Conservation (phyloP, 345 rosid species). For the Melaleuca quinquenervia region DNA sequence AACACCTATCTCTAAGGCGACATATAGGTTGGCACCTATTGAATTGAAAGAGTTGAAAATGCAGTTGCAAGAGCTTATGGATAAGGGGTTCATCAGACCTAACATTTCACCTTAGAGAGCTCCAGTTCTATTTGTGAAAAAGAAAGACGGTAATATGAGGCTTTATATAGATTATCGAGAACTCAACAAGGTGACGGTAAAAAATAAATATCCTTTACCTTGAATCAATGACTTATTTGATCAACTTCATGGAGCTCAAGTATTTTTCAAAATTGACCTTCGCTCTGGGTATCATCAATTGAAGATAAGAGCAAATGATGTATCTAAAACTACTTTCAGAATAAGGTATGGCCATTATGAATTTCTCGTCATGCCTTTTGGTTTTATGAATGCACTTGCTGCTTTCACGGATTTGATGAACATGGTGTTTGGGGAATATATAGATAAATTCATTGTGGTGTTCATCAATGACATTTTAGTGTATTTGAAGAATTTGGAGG, state of each 20-base stretch:
- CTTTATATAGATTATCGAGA: background rate
- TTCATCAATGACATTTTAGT: too few species aligned
- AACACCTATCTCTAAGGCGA: background rate
- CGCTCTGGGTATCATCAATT: background rate
- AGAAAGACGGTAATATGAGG: background rate
- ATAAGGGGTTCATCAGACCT: background rate
- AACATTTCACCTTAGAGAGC: background rate
- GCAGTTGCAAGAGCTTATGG: background rate
- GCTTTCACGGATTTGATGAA: too few species aligned
- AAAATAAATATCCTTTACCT: background rate
- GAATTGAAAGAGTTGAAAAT: background rate
- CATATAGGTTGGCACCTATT: background rate
- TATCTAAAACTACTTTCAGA: background rate
- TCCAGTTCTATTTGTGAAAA: background rate
- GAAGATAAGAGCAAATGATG: background rate
- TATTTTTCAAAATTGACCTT: background rate
- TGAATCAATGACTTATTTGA: background rate
- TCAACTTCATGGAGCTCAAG: background rate
- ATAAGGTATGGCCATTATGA: too few species aligned
- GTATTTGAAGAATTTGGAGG: too few species aligned
- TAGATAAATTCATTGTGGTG: too few species aligned
- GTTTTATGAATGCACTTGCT: too few species aligned
- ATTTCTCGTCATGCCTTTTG: too few species aligned
- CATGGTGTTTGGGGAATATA: too few species aligned
- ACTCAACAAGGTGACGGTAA: background rate